Evolutionary conservation across 2,329 filamentous ascomycete genomes (phyloP), one percentile per base, ranked within the genome.

Genomic region (Volutella citrinella): DNA sequence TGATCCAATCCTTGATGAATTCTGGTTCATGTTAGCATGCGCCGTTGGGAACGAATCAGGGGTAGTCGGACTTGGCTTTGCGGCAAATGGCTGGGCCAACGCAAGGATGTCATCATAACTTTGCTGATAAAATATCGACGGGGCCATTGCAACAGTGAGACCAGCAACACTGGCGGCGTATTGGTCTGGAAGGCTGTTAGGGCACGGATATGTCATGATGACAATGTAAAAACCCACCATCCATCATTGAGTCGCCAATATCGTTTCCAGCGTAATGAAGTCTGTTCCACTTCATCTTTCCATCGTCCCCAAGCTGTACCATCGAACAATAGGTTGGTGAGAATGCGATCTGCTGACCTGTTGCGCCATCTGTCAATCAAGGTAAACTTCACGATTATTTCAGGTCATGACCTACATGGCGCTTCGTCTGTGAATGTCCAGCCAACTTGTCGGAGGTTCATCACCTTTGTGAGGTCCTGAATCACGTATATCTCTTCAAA

Each of bases 51-150:
- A n/a, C n/a, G n/a, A n/a, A n/a, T n/a, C n/a, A n/a, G n/a, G n/a
- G n/a, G n/a, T n/a, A n/a, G n/a, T n/a, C n/a, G n/a, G n/a, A n/a
- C n/a, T n/a, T n/a, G n/a, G n/a, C n/a, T n/a, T n/a, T n/a, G n/a
- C n/a, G n/a, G n/a, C n/a, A 29, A 52, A 65, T 19, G 71, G 75
- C 38, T 76, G 74, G n/a, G 79, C 75, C 16, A 84, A 74, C 9
- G 82, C 79, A 19, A 91, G 64, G 21, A 94, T 70, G 54, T 90
- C 85, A 53, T 90, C 85, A 34, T 77, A 81, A 36, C 78, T 74
- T 13, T 57, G 64, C 15, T 66, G 62, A 15, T 65, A 64, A 17
- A 61, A 57, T n/a, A 67, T 63, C 0, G 68, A 64, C 6, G 68
- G 65, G 3, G 71, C 66, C 5, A 68, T 63, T 8, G 71, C 62